Conservation (phyloP, 331 rosid species). For the Quercus tomentella region DNA sequence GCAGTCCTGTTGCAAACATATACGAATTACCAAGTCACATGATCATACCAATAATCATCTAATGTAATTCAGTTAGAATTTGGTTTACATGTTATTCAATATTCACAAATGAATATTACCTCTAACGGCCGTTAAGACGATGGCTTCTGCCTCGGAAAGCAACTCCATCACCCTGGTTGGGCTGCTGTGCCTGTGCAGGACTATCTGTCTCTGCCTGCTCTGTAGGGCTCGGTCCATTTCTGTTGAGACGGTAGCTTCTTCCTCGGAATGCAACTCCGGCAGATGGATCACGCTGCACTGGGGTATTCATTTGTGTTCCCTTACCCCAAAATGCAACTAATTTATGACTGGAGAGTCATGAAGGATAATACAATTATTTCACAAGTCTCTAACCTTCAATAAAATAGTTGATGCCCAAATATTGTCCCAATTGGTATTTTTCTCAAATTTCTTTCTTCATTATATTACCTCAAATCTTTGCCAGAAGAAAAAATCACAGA, state of each 20-base stretch:
- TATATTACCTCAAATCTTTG: no score
- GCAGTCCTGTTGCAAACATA: no score
- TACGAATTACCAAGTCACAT: no score
- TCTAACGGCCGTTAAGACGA: conserved; percentile 22
- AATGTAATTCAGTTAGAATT: no score
- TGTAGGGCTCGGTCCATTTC: conserved; percentile 20
- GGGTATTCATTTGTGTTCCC: conserved; percentile 61
- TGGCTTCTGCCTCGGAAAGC: conserved; percentile 57
- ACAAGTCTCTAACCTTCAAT: no score
- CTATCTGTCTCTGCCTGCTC: conserved; percentile 22
- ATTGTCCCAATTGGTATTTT: no score
- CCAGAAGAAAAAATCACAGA: no score
- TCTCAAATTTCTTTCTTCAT: no score
- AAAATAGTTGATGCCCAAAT: no score
- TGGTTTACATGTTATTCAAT: no score
- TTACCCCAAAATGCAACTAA: conserved; percentile 76
- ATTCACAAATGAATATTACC: neutral
- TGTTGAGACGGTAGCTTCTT: conserved; percentile 58
- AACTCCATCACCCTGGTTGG: conserved; percentile 27
- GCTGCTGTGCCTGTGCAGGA: conserved; percentile 20
- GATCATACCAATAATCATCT: no score
- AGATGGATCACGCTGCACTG: conserved; percentile 56
- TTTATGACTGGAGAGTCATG: conserved; percentile 42
- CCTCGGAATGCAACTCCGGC: conserved; percentile 57
- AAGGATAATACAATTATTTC: conserved; percentile 22